Percentiles rank a stretch among this genome's conserved stretches.
These are phyloP conservation scores for Paramecium caudatum DNA, from an alignment of 73 alveolate species.

Conservation along the genomic window DNA sequence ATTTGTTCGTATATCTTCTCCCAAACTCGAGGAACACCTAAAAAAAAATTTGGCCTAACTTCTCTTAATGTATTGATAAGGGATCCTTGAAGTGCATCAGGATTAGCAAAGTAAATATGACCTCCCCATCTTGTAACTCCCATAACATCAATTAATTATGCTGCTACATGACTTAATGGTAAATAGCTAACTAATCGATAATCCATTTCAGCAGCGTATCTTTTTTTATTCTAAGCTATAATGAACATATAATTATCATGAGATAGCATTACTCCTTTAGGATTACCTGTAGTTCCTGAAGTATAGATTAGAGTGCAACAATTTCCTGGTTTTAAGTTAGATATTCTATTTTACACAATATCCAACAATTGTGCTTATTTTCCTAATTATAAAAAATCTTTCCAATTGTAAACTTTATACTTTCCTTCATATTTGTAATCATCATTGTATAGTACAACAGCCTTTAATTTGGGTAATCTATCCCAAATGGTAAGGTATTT, in stretches of 20 bases:
- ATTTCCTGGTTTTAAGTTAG: constrained; percentile 27
- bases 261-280: constrained; percentile 79
- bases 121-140: constrained; percentile 63
- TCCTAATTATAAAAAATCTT: constrained; percentile 77
- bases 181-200: constrained; percentile 78
- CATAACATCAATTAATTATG: constrained; percentile 72
- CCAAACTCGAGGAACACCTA: constrained; percentile 89
- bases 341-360: constrained; percentile 40
- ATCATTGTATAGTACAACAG: constrained; percentile 77
- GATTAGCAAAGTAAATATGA: constrained; percentile 76
- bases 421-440: constrained; percentile 9
- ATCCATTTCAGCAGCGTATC: background rate
- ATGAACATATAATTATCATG: constrained; percentile 40
- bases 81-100: constrained; percentile 80
- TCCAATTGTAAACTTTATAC: constrained; percentile 60
- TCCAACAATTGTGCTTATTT: constrained; percentile 74
- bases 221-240: background rate
- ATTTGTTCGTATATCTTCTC: constrained; percentile 82
- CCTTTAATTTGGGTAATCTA: constrained; percentile 81
- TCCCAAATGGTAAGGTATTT: constrained; percentile 78
- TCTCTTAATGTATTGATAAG: constrained; percentile 75
- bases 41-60: constrained; percentile 82
- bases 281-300: constrained; percentile 93
- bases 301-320: constrained; percentile 92
- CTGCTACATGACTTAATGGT: constrained; percentile 84